Base-by-base conservation (phyloP, 2,329 filamentous ascomycete genomes). In the Clarireedia hainanense region DNA sequence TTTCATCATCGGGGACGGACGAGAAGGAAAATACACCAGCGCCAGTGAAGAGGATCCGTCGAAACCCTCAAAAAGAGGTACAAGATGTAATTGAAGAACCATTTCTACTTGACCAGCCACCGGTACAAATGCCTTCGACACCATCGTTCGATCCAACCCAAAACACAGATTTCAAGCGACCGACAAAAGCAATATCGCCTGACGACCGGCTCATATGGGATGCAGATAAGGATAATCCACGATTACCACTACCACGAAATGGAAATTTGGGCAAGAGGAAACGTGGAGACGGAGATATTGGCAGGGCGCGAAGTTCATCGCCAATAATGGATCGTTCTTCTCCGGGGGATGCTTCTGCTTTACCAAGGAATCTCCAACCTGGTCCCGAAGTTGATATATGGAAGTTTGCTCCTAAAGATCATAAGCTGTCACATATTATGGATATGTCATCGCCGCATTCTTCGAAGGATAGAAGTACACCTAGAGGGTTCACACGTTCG, bases 341-440 rank as follows among this genome's bases (percentile, higher is more conserved):
- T 48, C 69, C 27, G 7, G 27, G 27, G 27, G 7, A 30, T 10
- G 27, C 71, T 52, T 65, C 67, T 46, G 47, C 57, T 36, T 17
- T 48, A 2, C 65, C 77, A 0, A 73, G 85, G 58, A 81, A 87
- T 63, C 84, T 85, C 12, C 81, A 86, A 60, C 79, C 83, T 34
- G 87, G 91, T 64, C 85, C 88, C 39, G 86, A 86, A 2, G 71
- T 85, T 34, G 86, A 91, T 60, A 71, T 91, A 2, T 92, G 88
- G 88, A 88, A 87, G 63, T 90, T 89, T 67, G 80, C 86, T 39
- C 71, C 82, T 20, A 69, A 76, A 45, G 70, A 60, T 26, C 63
- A 74, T 10, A 64, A 65, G 15, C 74, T 89, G 24, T 80, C 81
- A 49, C 80, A 87, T 55, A 73, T 89, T 26, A 81, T 87, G 73